phyloP scores from a whole-genome alignment of 768 basidiomycete species.

The Hortiboletus campestris region DNA sequence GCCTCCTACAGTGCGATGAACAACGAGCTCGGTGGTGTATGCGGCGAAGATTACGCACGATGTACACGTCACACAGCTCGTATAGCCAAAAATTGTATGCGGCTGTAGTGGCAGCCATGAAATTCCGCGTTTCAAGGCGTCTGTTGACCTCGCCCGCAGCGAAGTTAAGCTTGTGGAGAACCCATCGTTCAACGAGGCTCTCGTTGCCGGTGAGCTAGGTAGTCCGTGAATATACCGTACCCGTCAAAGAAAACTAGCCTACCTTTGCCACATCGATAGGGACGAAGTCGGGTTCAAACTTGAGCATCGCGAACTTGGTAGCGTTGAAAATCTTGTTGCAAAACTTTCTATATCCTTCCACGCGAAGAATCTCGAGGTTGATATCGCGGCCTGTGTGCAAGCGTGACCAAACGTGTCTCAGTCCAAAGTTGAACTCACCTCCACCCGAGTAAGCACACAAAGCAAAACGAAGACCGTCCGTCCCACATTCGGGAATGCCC shows the following conservation, averaged over 20 bases:
- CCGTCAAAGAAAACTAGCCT: conserved; percentile 9
- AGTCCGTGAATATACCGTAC: conserved; percentile 6
- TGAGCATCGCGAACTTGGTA: conserved; percentile 98
- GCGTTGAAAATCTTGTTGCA: conserved; percentile 99
- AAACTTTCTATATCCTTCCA: conserved; percentile 98
- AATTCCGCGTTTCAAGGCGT: conserved; percentile 76
- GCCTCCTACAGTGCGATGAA: conserved; percentile 66
- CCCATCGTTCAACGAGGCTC: conserved; percentile 92
- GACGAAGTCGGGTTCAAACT: conserved; percentile 81
- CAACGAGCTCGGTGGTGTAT: not conserved
- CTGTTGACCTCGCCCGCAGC: conserved; percentile 77
- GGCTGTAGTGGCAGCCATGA: conserved; percentile 85
- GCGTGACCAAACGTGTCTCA: not conserved
- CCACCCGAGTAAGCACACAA: conserved; percentile 92
- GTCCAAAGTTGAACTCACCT: conserved; percentile 43
- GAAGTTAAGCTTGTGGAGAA: conserved; percentile 88
- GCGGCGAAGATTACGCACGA: conserved; percentile 52
- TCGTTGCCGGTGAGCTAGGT: conserved; percentile 83
- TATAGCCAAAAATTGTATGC: conserved; percentile 97
- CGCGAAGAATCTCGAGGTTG: conserved; percentile 91
- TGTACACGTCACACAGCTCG: conserved; percentile 99
- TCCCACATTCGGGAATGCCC: conserved; percentile 98
- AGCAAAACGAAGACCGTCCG: conserved; percentile 93
- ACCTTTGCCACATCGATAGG: conserved; percentile 73
- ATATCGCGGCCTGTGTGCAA: conserved; percentile 79